These are phyloP conservation scores for Vigna radiata DNA, from an alignment of 306 rosid species.

Conservation along the genomic window DNA sequence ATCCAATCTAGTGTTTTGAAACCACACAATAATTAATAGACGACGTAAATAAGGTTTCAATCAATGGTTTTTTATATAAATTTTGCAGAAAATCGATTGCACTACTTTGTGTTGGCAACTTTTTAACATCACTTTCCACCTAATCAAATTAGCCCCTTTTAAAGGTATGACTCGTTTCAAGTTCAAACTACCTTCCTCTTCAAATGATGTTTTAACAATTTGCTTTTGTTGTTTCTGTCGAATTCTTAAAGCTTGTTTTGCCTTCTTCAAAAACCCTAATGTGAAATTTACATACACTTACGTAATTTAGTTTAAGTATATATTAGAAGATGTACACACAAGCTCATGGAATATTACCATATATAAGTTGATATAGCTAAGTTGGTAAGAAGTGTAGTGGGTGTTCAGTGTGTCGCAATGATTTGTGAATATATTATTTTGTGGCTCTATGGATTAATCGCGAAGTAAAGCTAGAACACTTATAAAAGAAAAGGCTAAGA, in stretches of 20 bases:
- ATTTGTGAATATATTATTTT: conserved; percentile 19
- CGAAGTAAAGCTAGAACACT: conserved; percentile 36
- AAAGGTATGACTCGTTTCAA: background rate
- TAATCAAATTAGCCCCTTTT: background rate
- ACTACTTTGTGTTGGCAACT: no score
- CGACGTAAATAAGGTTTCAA: background rate
- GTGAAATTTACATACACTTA: no score
- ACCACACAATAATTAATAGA: no score
- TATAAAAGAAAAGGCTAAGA: conserved; percentile 31
- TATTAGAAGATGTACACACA: no score
- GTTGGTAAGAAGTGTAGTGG: no score
- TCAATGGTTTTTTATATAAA: background rate
- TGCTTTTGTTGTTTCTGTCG: background rate
- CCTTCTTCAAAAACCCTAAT: no score
- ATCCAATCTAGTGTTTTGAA: background rate
- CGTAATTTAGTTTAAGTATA: no score
- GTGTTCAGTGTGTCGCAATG: background rate
- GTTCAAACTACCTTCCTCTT: background rate
- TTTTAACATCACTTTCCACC: background rate
- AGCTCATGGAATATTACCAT: no score
- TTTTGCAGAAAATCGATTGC: background rate
- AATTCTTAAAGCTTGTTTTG: background rate
- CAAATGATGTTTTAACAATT: background rate
- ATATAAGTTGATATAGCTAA: no score
- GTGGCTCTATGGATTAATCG: conserved; percentile 36